phyloP scores from a whole-genome alignment of 352 stramenopile genomes.

The Phytophthora litchii region DNA sequence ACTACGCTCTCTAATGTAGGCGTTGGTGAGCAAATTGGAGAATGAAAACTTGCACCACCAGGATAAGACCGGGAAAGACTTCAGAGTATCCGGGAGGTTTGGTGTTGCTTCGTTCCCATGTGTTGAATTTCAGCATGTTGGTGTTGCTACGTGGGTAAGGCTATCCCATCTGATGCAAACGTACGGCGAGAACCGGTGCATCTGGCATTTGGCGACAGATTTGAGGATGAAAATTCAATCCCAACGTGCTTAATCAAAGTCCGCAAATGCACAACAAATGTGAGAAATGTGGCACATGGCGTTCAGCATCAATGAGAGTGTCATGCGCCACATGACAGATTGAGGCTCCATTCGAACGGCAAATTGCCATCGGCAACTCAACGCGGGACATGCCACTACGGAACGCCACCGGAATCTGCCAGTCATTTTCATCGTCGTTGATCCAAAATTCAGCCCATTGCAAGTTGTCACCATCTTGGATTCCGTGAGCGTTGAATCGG shows the following conservation, averaged over 20 bases:
- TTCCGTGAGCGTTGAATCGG: background rate
- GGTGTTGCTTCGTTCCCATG: constrained; percentile 5
- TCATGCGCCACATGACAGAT: background rate
- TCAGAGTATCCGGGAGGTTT: constrained; percentile 5
- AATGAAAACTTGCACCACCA: constrained; percentile 17
- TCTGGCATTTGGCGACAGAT: constrained; percentile 5
- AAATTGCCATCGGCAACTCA: background rate
- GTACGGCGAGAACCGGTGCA: constrained; percentile 1
- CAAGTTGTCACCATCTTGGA: background rate
- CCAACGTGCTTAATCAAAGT: background rate
- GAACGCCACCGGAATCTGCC: background rate
- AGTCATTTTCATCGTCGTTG: background rate
- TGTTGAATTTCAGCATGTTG: constrained; percentile 20
- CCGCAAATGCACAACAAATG: too few relatives aligned
- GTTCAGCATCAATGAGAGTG: background rate
- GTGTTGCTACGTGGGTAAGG: constrained; percentile 10
- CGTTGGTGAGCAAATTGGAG: constrained; percentile 8
- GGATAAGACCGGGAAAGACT: constrained; percentile 4
- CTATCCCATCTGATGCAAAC: constrained; percentile 15
- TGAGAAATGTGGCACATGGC: background rate
- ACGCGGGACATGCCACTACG: background rate
- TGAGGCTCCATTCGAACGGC: background rate
- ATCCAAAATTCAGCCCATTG: background rate
- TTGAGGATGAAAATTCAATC: constrained; percentile 1
- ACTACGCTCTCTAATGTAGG: background rate